Evolutionary conservation across 2,329 filamentous ascomycete genomes (phyloP).

Genomic region (Bipolaris bicolor): DNA sequence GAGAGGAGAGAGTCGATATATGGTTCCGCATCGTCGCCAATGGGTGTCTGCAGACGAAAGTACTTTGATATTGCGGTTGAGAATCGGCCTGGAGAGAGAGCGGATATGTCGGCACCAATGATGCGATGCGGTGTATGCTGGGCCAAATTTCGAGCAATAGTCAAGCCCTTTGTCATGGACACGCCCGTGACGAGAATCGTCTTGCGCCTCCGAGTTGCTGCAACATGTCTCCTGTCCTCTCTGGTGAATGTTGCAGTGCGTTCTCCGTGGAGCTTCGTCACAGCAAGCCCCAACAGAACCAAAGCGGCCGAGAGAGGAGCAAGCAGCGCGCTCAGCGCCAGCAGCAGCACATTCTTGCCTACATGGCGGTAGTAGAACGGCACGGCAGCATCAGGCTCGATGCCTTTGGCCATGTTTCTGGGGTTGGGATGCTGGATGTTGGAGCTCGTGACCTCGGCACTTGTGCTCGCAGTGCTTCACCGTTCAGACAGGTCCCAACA

Average conservation of each 20-base stretch:
- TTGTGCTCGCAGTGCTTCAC: slow-evolving; percentile 14
- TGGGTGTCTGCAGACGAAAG: slow-evolving; percentile 54
- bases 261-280: slow-evolving; percentile 22
- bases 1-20: slow-evolving; percentile 65
- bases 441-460: slow-evolving; percentile 26
- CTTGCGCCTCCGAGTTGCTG: slow-evolving; percentile 41
- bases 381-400: slow-evolving; percentile 10
- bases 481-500: slow-evolving; percentile 10
- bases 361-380: slow-evolving; percentile 50
- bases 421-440: slow-evolving; percentile 4
- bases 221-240: slow-evolving; percentile 27
- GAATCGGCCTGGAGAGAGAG: slow-evolving; percentile 53
- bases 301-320: slow-evolving; percentile 56
- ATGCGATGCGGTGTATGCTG: slow-evolving; percentile 69
- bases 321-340: slow-evolving; percentile 52
- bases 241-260: slow-evolving; percentile 22
- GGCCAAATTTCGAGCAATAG: slow-evolving; percentile 69
- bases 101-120: slow-evolving; percentile 69
- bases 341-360: slow-evolving; percentile 57
- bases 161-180: slow-evolving; percentile 73
- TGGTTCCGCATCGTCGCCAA: slow-evolving; percentile 46
- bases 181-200: slow-evolving; percentile 75
- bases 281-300: slow-evolving; percentile 34
- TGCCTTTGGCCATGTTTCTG: slow-evolving; percentile 19
- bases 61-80: slow-evolving; percentile 64